Evolutionary conservation across 768 basidiomycete species (phyloP), one percentile per base, ranked within the genome.

Genomic region (Agaricus bisporus): DNA sequence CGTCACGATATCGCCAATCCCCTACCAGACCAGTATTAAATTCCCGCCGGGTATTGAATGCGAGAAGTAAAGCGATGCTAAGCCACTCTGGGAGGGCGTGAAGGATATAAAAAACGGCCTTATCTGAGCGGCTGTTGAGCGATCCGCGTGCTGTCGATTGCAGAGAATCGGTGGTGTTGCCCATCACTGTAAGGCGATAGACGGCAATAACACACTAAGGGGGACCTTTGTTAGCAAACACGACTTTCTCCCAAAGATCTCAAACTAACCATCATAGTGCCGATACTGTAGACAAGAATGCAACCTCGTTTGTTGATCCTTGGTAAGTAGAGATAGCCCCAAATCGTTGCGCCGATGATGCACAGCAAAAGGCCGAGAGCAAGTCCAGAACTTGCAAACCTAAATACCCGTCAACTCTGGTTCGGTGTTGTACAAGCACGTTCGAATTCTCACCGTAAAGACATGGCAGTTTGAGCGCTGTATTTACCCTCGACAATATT

Each of bases 31-130:
- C 73, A 1, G 70, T 72, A 6, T 66, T 67, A 51, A 67, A 68
- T 15, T 61, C 59, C 54, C 67, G 63, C n/a, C 70, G 63, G 6
- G 64, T 59, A 48, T 74, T 72, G 32, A 63, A 57, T 1, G 49
- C 37, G 32, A 73, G 60, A 17, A 74, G 49, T 17, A 69, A 47
- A 8, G 57, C 51, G 39, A 56, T 64, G 7, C 66, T 62, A 20
- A 73, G 36, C 73, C 73, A 76, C 55, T 77, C 76, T 2, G 74
- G 75, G 3, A 76, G 58, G n/a, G 71, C 63, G 49, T 77, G 75
- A 51, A 75, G 70, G 11, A 76, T 57, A 54, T 78, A 78, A 58
- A 78, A 77, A 0, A 60, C 54, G 1, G 67, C 67, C 60, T 77
- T 77, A 20, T 66, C 70, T 12, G 49, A 48, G 2, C 61, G 48